Evolutionary conservation across 345 rosid species (phyloP).

Genomic region (Pistacia atlantica): DNA sequence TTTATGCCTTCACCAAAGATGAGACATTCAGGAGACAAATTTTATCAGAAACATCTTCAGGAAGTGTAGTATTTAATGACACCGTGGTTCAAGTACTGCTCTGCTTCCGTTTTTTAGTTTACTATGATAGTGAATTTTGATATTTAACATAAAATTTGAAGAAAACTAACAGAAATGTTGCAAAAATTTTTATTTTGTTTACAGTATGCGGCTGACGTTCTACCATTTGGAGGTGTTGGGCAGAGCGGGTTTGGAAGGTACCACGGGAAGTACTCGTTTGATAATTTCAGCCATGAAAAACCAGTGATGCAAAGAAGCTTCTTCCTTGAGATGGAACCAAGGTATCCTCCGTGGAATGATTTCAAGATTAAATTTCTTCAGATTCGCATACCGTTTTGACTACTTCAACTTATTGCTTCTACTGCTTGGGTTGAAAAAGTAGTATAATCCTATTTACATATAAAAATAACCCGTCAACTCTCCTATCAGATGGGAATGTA

Average conservation of each 20-base stretch:
- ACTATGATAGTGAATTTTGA: too few species aligned
- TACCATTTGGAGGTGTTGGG: conserved; percentile 94
- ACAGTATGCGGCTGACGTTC: conserved; percentile 66
- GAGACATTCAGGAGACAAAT: conserved; percentile 61
- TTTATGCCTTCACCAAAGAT: conserved; percentile 65
- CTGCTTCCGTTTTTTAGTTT: not conserved
- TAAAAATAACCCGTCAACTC: too few species aligned
- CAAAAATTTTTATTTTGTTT: not conserved
- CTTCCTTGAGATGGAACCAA: conserved; percentile 63
- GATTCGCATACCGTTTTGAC: conserved; percentile 48
- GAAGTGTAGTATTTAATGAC: conserved; percentile 75
- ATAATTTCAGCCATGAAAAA: conserved; percentile 88
- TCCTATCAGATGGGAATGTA: too few species aligned
- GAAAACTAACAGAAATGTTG: not conserved
- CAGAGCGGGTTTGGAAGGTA: conserved; percentile 85
- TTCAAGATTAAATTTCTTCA: conserved; percentile 77
- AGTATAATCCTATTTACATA: not conserved
- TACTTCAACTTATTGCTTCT: conserved; percentile 62
- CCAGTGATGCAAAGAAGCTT: conserved; percentile 70
- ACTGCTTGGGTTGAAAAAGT: conserved; percentile 53
- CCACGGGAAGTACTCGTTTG: conserved; percentile 92
- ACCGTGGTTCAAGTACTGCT: conserved; percentile 61
- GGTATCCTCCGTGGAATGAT: conserved; percentile 84
- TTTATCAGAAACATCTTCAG: conserved; percentile 70
- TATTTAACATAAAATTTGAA: not conserved